These are phyloP conservation scores for Podaxis carcinomalis DNA, from an alignment of 768 basidiomycete species.

Conservation along the genomic window DNA sequence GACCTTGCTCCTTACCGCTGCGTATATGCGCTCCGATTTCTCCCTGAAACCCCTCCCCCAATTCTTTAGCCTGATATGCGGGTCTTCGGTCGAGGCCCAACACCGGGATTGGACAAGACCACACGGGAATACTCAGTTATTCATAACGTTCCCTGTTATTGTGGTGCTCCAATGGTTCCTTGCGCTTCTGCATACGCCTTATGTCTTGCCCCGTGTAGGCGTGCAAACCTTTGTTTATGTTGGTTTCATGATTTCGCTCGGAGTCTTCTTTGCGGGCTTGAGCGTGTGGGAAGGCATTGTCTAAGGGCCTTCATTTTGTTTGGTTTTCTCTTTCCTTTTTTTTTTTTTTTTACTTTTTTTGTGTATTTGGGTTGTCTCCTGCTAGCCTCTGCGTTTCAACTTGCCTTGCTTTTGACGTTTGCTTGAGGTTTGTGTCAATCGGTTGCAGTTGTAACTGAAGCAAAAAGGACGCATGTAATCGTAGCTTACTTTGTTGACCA, in stretches of 20 bases:
- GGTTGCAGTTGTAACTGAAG: neutral
- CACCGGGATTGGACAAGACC: neutral
- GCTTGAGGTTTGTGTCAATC: neutral
- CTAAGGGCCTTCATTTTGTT: neutral
- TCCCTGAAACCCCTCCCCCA: conserved; percentile 16
- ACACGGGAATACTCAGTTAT: conserved; percentile 28
- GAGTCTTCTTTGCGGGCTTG: conserved; percentile 68
- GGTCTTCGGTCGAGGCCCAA: neutral
- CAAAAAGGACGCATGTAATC: neutral
- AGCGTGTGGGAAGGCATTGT: conserved; percentile 65
- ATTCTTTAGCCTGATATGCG: neutral
- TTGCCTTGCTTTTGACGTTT: neutral
- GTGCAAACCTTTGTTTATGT: conserved; percentile 75
- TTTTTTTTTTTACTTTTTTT: neutral
- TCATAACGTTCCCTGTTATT: conserved; percentile 39
- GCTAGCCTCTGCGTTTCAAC: neutral
- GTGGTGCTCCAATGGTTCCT: conserved; percentile 50
- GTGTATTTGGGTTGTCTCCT: neutral
- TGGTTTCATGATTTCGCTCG: conserved; percentile 59
- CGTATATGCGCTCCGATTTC: conserved; percentile 55
- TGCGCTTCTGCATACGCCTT: conserved; percentile 60
- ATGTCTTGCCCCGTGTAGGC: conserved; percentile 66
- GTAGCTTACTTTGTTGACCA: neutral
- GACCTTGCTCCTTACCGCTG: conserved; percentile 55
- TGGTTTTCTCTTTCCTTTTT: neutral